Conservation (phyloP, 306 rosid genomes). For the Heteromeles arbutifolia region DNA sequence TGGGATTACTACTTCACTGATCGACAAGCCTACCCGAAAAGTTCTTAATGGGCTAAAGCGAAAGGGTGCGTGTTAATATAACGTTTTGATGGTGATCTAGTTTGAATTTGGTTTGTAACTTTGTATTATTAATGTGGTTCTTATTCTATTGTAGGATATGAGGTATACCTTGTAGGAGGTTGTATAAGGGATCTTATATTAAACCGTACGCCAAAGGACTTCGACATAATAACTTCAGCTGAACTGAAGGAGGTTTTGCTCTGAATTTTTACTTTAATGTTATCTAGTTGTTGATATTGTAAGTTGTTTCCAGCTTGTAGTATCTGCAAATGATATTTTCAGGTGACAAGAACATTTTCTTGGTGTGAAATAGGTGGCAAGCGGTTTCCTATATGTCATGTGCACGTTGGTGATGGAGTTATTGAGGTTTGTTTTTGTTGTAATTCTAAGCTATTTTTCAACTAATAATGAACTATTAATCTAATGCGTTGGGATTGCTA, state of each 20-base stretch:
- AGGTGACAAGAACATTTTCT: slow-evolving; percentile 72
- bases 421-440: slow-evolving; percentile 56
- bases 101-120: background rate
- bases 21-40: slow-evolving; percentile 51
- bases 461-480: background rate
- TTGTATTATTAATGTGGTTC: background rate
- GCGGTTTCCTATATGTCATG: slow-evolving; percentile 89
- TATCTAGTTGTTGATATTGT: background rate
- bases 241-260: slow-evolving; percentile 63
- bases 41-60: slow-evolving; percentile 62
- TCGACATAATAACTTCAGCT: slow-evolving; percentile 65
- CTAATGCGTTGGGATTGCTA: background rate
- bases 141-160: slow-evolving; percentile 29
- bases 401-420: slow-evolving; percentile 54
- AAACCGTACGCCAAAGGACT: slow-evolving; percentile 46
- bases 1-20: slow-evolving; percentile 63
- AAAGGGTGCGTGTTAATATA: slow-evolving; percentile 35
- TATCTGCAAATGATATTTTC: slow-evolving; percentile 3
- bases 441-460: background rate
- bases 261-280: slow-evolving; percentile 15
- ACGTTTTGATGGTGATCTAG: background rate
- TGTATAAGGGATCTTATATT: slow-evolving; percentile 50
- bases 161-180: slow-evolving; percentile 53
- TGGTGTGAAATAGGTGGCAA: slow-evolving; percentile 86
- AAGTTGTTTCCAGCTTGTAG: slow-evolving; percentile 9